These are phyloP conservation scores for Coprinellus micaceus DNA, from an alignment of 768 basidiomycete species.

Conservation along the genomic window DNA sequence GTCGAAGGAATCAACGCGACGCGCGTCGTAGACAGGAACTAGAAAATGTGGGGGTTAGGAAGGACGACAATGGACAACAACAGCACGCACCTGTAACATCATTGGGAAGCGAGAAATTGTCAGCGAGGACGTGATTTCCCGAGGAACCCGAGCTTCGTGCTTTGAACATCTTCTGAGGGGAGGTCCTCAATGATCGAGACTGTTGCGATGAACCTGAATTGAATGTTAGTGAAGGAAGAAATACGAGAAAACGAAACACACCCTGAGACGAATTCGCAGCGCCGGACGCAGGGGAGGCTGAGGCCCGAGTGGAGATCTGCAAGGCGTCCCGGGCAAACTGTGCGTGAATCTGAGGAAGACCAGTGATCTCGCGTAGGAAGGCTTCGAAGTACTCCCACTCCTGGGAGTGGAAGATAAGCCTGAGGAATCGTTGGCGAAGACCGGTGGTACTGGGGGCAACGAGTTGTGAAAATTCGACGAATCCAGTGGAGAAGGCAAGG, in stretches of 20 bases:
- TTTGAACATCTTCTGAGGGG: not conserved
- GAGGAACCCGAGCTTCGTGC: not conserved
- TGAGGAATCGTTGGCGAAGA: not conserved
- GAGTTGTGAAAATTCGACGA: not conserved
- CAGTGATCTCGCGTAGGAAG: slow-evolving; percentile 1
- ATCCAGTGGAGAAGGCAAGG: not conserved
- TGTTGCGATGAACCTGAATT: not conserved
- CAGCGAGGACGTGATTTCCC: not conserved
- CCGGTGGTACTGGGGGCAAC: not conserved
- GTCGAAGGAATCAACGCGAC: not conserved
- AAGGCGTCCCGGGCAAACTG: slow-evolving; percentile 2
- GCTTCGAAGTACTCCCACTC: slow-evolving; percentile 4
- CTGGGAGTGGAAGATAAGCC: slow-evolving; percentile 2
- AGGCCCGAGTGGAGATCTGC: slow-evolving; percentile 1
- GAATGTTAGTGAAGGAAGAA: not conserved
- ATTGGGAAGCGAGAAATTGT: not conserved
- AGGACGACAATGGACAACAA: not conserved
- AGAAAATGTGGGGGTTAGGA: not conserved
- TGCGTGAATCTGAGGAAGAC: not conserved
- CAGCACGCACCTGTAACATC: not conserved
- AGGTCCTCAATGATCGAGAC: not conserved
- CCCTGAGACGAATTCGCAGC: too few relatives aligned
- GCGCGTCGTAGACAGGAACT: slow-evolving; percentile 6
- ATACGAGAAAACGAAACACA: not conserved
- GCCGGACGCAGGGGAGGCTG: not conserved